phyloP scores from a whole-genome alignment of 768 basidiomycete species.

The Cubamyces sp. region DNA sequence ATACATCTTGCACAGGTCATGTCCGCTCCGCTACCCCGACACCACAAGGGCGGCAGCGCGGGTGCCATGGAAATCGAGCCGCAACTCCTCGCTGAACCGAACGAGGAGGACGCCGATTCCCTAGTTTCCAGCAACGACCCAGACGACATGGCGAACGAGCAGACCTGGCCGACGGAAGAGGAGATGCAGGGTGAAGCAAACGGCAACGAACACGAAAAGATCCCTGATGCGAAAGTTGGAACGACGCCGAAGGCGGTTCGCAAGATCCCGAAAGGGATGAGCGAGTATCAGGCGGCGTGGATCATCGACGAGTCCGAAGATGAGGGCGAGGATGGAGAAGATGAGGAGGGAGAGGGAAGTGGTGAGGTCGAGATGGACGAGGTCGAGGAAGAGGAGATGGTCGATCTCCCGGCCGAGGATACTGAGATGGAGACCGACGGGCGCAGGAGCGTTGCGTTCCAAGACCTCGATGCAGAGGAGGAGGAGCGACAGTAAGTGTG shows the following conservation, averaged over 20 bases:
- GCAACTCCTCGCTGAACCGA: slow-evolving; percentile 64
- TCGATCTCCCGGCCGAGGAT: slow-evolving; percentile 56
- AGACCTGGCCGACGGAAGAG: slow-evolving; percentile 99
- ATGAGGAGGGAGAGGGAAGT: slow-evolving; percentile 36
- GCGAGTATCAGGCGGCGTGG: slow-evolving; percentile 97
- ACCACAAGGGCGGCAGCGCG: slow-evolving; percentile 39
- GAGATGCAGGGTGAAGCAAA: slow-evolving; percentile 66
- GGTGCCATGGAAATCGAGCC: slow-evolving; percentile 72
- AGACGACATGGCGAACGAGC: slow-evolving; percentile 90
- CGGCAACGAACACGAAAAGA: slow-evolving; percentile 35
- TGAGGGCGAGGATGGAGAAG: slow-evolving; percentile 42
- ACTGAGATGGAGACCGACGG: slow-evolving; percentile 60
- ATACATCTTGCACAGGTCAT: slow-evolving; percentile 55
- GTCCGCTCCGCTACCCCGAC: slow-evolving; percentile 57
- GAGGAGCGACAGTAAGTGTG: slow-evolving; percentile 80
- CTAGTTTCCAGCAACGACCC: slow-evolving; percentile 85
- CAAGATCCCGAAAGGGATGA: slow-evolving; percentile 92
- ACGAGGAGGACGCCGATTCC: slow-evolving; percentile 74
- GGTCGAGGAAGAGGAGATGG: slow-evolving; percentile 65
- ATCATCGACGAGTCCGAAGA: slow-evolving; percentile 79
- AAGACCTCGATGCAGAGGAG: slow-evolving; percentile 82
- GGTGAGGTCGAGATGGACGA: slow-evolving; percentile 47
- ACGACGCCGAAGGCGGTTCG: slow-evolving; percentile 83
- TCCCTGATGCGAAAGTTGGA: slow-evolving; percentile 69
- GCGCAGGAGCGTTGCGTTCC: slow-evolving; percentile 58